A percentile compares a stretch with the other conserved stretches of the same genome.
phyloP scores from a whole-genome alignment of 495 filamentous ascomycete genomes.

The Corynascus novoguineensis region DNA sequence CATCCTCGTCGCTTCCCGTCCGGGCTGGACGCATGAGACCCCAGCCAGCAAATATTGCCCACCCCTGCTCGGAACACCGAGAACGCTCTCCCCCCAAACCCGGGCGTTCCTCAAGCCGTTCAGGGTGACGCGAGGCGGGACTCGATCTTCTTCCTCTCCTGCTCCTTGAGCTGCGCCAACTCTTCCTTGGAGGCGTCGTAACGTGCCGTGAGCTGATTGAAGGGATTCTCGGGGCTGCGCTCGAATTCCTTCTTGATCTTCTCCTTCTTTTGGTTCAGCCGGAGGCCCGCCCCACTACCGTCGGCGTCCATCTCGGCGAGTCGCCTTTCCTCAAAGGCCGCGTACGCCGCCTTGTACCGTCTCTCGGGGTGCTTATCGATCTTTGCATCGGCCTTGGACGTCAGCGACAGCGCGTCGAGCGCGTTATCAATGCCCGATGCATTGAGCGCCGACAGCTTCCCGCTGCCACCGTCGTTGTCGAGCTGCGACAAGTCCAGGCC shows the following conservation, averaged over 20 bases:
- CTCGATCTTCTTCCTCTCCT: conserved; percentile 73
- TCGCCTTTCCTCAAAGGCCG: conserved; percentile 78
- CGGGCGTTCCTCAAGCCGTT: conserved; percentile 1
- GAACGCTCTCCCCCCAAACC: not conserved
- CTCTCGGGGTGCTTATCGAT: conserved; percentile 83
- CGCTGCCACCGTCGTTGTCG: conserved; percentile 46
- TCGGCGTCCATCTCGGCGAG: conserved; percentile 81
- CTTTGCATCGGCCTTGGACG: conserved; percentile 48
- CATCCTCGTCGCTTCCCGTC: conserved; percentile 8
- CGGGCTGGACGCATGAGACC: conserved; percentile 11
- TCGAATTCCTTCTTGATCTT: conserved; percentile 80
- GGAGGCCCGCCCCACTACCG: conserved; percentile 59
- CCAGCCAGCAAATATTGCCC: not conserved
- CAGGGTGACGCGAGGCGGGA: conserved; percentile 46
- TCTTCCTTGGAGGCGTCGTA: conserved; percentile 80
- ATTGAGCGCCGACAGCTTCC: conserved; percentile 52
- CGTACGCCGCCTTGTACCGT: conserved; percentile 80
- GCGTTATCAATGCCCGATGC: conserved; percentile 88
- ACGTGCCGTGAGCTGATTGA: conserved; percentile 68
- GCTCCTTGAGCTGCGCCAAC: conserved; percentile 55
- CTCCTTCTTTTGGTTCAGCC: conserved; percentile 74
- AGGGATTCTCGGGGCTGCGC: conserved; percentile 87
- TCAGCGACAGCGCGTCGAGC: conserved; percentile 72
- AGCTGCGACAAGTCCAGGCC: conserved; percentile 68
- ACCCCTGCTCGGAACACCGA: not conserved